Evolutionary conservation across 495 filamentous ascomycete species (phyloP).

Genomic region (Penicillium chermesinum): DNA sequence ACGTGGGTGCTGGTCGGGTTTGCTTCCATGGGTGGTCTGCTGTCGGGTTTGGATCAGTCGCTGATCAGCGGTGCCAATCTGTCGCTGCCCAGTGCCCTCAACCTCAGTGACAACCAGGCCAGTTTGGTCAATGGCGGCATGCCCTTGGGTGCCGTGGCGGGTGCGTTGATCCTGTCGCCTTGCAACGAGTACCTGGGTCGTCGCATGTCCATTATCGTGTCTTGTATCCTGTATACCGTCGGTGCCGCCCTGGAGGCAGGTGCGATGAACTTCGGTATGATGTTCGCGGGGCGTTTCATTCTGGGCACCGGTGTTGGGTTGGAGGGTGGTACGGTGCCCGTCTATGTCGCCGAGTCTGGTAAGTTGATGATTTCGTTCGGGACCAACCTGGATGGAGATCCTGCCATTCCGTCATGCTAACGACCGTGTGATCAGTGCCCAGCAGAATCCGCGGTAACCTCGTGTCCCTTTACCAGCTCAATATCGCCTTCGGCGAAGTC

Average conservation of each 20-base stretch:
- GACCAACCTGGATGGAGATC: background rate
- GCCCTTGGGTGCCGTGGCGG: constrained; percentile 56
- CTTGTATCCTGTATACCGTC: constrained; percentile 53
- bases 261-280: constrained; percentile 55
- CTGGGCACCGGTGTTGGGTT: constrained; percentile 56
- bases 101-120: constrained; percentile 38
- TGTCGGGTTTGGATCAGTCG: constrained; percentile 59
- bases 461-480: constrained; percentile 58
- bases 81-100: constrained; percentile 45
- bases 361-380: too few species aligned
- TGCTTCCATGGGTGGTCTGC: constrained; percentile 56
- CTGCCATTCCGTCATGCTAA: background rate
- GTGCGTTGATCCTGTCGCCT: constrained; percentile 53
- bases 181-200: constrained; percentile 55
- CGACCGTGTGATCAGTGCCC: constrained; percentile 41
- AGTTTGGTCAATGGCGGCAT: constrained; percentile 55
- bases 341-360: constrained; percentile 49
- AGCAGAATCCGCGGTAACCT: constrained; percentile 53
- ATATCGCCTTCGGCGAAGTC: constrained; percentile 59
- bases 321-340: constrained; percentile 56
- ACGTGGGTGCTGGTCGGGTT: constrained; percentile 59
- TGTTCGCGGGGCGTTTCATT: constrained; percentile 55
- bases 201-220: constrained; percentile 54
- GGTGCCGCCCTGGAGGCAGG: constrained; percentile 56
- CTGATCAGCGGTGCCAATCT: constrained; percentile 57